Percentiles rank a stretch among this genome's conserved stretches.
phyloP scores from a whole-genome alignment of 805 yeast genomes.

The Ogataea trehalophila region DNA sequence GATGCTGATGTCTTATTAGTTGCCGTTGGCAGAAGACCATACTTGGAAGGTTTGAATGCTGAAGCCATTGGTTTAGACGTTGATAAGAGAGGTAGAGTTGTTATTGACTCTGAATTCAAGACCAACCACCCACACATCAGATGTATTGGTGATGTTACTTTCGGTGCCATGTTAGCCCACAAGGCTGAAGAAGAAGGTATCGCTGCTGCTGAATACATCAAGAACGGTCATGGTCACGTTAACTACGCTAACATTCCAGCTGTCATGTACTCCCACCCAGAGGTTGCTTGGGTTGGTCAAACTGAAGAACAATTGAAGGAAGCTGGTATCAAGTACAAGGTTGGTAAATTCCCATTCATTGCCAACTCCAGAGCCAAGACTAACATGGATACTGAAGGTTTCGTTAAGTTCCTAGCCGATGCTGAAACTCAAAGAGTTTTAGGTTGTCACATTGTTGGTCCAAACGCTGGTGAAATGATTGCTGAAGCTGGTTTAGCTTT shows the following conservation, averaged over 20 bases:
- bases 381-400: slow-evolving; percentile 93
- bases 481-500: slow-evolving; percentile 97
- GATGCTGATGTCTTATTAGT: slow-evolving; percentile 93
- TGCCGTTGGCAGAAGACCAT: slow-evolving; percentile 99
- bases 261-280: slow-evolving; percentile 99
- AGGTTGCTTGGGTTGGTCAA: slow-evolving; percentile 99
- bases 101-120: slow-evolving; percentile 89
- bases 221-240: slow-evolving; percentile 94
- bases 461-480: slow-evolving; percentile 99
- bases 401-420: slow-evolving; percentile 93
- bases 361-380: slow-evolving; percentile 99
- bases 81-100: slow-evolving; percentile 89
- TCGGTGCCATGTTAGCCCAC: slow-evolving; percentile 99
- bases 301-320: slow-evolving; percentile 92
- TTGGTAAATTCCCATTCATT: slow-evolving; percentile 97
- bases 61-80: slow-evolving; percentile 86
- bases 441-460: slow-evolving; percentile 96
- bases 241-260: slow-evolving; percentile 97
- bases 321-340: slow-evolving; percentile 85
- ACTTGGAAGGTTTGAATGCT: slow-evolving; percentile 81
- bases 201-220: slow-evolving; percentile 95
- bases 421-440: slow-evolving; percentile 94
- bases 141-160: slow-evolving; percentile 97
- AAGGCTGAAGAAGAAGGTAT: slow-evolving; percentile 99
- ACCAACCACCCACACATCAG: slow-evolving; percentile 91